Conservation (phyloP, 2,329 filamentous ascomycete species). For the Paracorniculantispora psalliotae region DNA sequence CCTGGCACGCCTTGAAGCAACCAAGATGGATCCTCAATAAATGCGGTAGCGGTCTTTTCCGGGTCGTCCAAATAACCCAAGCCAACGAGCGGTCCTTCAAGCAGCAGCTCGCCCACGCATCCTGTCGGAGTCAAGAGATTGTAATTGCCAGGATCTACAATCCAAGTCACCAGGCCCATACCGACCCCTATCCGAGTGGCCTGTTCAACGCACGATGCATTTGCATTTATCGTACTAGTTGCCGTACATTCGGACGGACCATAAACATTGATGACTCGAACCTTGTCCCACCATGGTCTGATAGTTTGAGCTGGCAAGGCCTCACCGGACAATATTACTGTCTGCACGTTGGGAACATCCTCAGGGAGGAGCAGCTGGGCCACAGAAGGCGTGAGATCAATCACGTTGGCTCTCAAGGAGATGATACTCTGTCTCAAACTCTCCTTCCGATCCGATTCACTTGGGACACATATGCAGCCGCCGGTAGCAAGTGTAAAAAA, state of each 20-base stretch:
- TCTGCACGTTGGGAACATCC: background rate
- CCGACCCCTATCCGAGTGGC: constrained; percentile 6
- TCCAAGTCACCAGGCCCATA: constrained; percentile 15
- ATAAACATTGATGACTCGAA: background rate
- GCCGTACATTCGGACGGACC: background rate
- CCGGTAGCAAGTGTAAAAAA: background rate
- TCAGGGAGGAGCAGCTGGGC: constrained; percentile 14
- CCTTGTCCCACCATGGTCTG: background rate
- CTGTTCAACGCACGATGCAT: background rate
- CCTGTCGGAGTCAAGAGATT: constrained; percentile 18
- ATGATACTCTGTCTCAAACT: constrained; percentile 5
- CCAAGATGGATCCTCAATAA: constrained; percentile 37
- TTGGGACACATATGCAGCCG: background rate
- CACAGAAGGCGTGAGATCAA: constrained; percentile 9
- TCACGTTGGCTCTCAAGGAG: background rate
- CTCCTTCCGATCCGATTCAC: background rate
- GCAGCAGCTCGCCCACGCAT: constrained; percentile 22
- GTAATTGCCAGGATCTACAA: constrained; percentile 17
- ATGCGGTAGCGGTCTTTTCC: constrained; percentile 22
- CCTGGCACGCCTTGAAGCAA: constrained; percentile 14
- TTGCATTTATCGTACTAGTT: background rate
- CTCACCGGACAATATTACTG: constrained; percentile 4
- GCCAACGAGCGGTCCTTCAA: constrained; percentile 23
- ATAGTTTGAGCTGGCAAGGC: background rate
- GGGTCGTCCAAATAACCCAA: constrained; percentile 20